These are phyloP conservation scores for Achaetomium macrosporum DNA, from an alignment of 2,329 filamentous ascomycete genomes.

Conservation along the genomic window DNA sequence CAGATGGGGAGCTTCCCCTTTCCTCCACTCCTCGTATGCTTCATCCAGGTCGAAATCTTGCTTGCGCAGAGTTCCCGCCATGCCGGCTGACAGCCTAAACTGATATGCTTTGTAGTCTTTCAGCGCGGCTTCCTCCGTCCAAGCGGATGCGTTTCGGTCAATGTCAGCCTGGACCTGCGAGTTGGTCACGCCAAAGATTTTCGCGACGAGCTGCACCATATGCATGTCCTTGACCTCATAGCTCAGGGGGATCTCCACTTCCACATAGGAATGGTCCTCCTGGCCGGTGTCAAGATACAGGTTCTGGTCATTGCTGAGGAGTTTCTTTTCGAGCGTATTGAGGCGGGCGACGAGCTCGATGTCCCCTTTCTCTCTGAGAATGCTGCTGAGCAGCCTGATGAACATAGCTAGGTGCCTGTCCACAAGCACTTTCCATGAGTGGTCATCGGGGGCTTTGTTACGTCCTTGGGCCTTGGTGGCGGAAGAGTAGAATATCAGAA, in stretches of 20 bases:
- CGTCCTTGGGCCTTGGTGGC: conserved; percentile 82
- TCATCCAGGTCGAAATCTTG: conserved; percentile 90
- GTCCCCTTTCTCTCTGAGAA: conserved; percentile 74
- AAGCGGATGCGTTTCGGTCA: conserved; percentile 69
- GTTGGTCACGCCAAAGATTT: conserved; percentile 75
- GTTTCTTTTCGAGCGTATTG: conserved; percentile 80
- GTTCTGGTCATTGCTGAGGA: conserved; percentile 90
- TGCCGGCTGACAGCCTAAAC: conserved; percentile 75
- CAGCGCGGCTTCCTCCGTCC: conserved; percentile 89
- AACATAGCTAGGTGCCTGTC: conserved; percentile 94
- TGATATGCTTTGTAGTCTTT: conserved; percentile 93
- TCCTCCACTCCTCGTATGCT: conserved; percentile 85
- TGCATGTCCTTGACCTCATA: conserved; percentile 97
- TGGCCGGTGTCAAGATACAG: conserved; percentile 59
- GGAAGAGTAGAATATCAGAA: conserved; percentile 93
- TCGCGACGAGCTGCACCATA: conserved; percentile 79
- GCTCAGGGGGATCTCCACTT: conserved; percentile 75
- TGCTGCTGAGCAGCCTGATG: conserved; percentile 74
- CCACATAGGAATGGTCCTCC: conserved; percentile 62
- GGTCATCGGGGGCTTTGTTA: conserved; percentile 69
- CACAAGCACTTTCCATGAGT: conserved; percentile 84
- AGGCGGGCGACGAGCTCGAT: conserved; percentile 75
- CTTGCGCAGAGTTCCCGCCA: conserved; percentile 67
- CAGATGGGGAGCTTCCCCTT: conserved; percentile 76
- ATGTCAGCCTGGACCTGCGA: conserved; percentile 83